phyloP scores from a whole-genome alignment of 1,284 basidiomycete genomes.

The Amylostereum areolatum region DNA sequence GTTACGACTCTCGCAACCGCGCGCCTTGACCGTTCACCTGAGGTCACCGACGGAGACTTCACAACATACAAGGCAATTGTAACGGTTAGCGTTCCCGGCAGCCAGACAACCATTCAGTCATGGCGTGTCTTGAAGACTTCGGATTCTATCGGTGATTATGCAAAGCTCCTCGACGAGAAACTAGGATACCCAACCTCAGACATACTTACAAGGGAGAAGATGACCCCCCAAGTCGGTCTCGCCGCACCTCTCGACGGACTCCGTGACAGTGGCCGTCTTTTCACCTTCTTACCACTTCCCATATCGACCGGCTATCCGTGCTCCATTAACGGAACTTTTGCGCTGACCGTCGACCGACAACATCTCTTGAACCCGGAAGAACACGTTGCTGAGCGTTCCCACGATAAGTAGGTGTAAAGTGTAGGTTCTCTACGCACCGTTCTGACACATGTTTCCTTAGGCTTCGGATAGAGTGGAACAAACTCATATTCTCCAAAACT shows the following conservation, averaged over 20 bases:
- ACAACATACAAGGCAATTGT: not conserved
- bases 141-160: slow-evolving; percentile 17
- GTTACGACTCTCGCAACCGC: slow-evolving; percentile 10
- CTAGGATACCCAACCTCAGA: slow-evolving; percentile 19
- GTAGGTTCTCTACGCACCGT: not conserved
- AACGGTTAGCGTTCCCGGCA: not conserved
- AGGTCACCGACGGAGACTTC: not conserved
- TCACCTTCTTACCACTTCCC: slow-evolving; percentile 43
- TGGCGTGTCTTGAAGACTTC: slow-evolving; percentile 25
- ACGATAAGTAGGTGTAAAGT: slow-evolving; percentile 33
- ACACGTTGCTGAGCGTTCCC: slow-evolving; percentile 28
- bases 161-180: slow-evolving; percentile 16
- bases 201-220: slow-evolving; percentile 31
- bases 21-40: slow-evolving; percentile 7
- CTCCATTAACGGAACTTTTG: slow-evolving; percentile 41
- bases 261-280: slow-evolving; percentile 29
- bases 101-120: not conserved
- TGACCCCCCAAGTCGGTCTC: slow-evolving; percentile 30
- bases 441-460: not conserved
- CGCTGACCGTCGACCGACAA: slow-evolving; percentile 39
- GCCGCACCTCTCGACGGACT: slow-evolving; percentile 22
- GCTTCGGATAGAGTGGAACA: not conserved
- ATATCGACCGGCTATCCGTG: slow-evolving; percentile 37
- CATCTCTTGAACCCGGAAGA: slow-evolving; percentile 37
- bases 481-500: slow-evolving; percentile 26